A percentile compares a stretch with the other conserved stretches of the same genome.
Evolutionary conservation across 2,329 filamentous ascomycete genomes (phyloP).

Genomic region (Aureobasidium sp.): DNA sequence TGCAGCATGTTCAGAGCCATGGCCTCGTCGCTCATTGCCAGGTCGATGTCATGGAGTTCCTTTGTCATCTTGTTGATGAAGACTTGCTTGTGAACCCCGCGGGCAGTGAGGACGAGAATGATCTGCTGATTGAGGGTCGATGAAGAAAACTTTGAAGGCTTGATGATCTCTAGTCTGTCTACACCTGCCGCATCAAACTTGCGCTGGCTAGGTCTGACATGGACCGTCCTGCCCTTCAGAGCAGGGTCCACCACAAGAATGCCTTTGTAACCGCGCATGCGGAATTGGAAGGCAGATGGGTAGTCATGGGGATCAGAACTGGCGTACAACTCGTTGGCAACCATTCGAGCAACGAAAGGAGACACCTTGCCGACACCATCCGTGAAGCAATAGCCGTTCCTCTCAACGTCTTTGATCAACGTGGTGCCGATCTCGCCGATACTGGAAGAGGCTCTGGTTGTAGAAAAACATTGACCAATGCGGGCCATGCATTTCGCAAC

Average conservation of each 20-base stretch:
- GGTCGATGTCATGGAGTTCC: conserved; percentile 62
- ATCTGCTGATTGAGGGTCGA: conserved; percentile 86
- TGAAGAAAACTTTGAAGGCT: conserved; percentile 66
- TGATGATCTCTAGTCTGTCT: conserved; percentile 71
- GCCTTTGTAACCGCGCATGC: conserved; percentile 87
- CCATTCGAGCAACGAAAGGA: conserved; percentile 62
- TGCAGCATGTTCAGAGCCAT: conserved; percentile 63
- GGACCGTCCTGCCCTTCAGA: conserved; percentile 55
- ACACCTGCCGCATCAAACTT: conserved; percentile 72
- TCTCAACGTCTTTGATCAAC: conserved; percentile 49
- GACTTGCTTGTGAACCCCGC: conserved; percentile 61
- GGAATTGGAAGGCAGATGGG: conserved; percentile 86
- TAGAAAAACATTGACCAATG: conserved; percentile 92
- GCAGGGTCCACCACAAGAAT: conserved; percentile 67
- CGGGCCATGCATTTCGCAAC: conserved; percentile 88
- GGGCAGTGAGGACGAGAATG: conserved; percentile 72
- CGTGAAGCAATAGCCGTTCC: conserved; percentile 73
- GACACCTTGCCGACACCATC: conserved; percentile 96
- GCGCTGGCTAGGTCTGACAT: conserved; percentile 75
- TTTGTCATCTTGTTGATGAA: conserved; percentile 62
- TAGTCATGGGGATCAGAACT: conserved; percentile 43
- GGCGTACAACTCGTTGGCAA: conserved; percentile 63
- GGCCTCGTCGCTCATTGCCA: conserved; percentile 59
- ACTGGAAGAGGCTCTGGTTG: conserved; percentile 63
- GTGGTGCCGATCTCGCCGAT: conserved; percentile 36